phyloP scores from a whole-genome alignment of 768 basidiomycete genomes.

The Suillus plorans region DNA sequence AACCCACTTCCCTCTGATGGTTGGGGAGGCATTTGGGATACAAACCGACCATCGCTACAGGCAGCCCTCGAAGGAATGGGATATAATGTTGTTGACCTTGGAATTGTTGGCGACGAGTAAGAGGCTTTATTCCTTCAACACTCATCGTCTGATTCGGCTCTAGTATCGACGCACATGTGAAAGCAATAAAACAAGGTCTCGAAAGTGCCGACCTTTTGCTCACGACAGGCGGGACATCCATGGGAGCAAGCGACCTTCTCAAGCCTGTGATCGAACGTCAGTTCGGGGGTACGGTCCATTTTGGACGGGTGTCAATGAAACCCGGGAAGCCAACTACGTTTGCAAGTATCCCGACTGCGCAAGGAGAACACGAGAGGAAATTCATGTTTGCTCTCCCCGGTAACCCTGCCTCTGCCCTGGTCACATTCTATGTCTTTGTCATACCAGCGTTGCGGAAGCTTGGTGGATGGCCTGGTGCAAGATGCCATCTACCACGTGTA shows the following conservation, averaged over 20 bases:
- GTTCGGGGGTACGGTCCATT: slow-evolving; percentile 75
- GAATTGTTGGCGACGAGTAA: slow-evolving; percentile 76
- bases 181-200: slow-evolving; percentile 56
- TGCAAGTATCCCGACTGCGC: slow-evolving; percentile 61
- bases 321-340: slow-evolving; percentile 91
- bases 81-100: slow-evolving; percentile 76
- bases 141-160: not conserved
- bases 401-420: slow-evolving; percentile 86
- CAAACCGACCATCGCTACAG: slow-evolving; percentile 78
- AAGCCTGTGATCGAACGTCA: slow-evolving; percentile 87
- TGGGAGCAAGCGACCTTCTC: slow-evolving; percentile 85
- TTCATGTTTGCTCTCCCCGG: slow-evolving; percentile 85
- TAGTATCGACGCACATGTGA: slow-evolving; percentile 59
- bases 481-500: slow-evolving; percentile 60
- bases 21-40: slow-evolving; percentile 82
- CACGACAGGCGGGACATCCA: slow-evolving; percentile 88
- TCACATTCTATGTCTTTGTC: slow-evolving; percentile 84
- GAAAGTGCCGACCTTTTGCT: slow-evolving; percentile 70
- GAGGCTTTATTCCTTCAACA: slow-evolving; percentile 13
- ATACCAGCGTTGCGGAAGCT: slow-evolving; percentile 73
- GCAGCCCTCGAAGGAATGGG: slow-evolving; percentile 71
- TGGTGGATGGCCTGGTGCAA: slow-evolving; percentile 60
- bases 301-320: slow-evolving; percentile 82
- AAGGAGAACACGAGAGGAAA: slow-evolving; percentile 39
- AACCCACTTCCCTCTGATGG: slow-evolving; percentile 31